These are phyloP conservation scores for Mycena capillaripes DNA, from an alignment of 768 basidiomycete species.

Conservation along the genomic window DNA sequence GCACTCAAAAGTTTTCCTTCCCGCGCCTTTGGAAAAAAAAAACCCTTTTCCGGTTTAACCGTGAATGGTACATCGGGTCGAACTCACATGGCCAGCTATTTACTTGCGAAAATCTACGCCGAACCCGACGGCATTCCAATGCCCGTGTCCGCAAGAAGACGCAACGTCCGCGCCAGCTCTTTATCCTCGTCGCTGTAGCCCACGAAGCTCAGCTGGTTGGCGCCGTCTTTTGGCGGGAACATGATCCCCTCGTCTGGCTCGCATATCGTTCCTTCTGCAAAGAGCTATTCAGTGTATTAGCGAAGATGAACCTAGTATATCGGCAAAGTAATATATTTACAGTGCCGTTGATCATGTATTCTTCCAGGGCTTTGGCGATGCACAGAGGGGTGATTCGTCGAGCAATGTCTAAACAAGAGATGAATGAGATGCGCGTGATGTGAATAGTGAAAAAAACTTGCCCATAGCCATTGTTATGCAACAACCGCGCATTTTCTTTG, in stretches of 20 bases:
- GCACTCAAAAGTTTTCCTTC: too few species aligned
- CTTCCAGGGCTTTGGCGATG: neutral
- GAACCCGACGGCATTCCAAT: conserved; percentile 14
- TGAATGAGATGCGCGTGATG: neutral
- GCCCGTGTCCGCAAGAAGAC: conserved; percentile 14
- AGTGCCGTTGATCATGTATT: neutral
- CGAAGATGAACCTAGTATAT: neutral
- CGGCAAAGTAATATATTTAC: neutral
- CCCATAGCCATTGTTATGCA: conserved; percentile 33
- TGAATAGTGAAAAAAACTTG: neutral
- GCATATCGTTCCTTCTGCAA: conserved; percentile 28
- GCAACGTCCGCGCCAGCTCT: conserved; percentile 8
- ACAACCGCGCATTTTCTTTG: conserved; percentile 26
- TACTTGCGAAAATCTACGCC: too few species aligned
- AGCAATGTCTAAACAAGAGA: conserved; percentile 23
- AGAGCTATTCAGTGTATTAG: conserved; percentile 1
- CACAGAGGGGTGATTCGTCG: neutral
- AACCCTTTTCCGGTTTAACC: too few species aligned
- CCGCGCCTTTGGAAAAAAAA: too few species aligned
- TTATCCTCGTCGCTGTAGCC: neutral
- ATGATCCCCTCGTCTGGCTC: conserved; percentile 31
- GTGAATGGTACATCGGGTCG: too few species aligned
- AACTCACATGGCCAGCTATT: too few species aligned
- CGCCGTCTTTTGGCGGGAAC: conserved; percentile 20
- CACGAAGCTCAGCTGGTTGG: neutral